Evolutionary conservation across 306 rosid genomes (phyloP).

Genomic region (Argentina anserina): DNA sequence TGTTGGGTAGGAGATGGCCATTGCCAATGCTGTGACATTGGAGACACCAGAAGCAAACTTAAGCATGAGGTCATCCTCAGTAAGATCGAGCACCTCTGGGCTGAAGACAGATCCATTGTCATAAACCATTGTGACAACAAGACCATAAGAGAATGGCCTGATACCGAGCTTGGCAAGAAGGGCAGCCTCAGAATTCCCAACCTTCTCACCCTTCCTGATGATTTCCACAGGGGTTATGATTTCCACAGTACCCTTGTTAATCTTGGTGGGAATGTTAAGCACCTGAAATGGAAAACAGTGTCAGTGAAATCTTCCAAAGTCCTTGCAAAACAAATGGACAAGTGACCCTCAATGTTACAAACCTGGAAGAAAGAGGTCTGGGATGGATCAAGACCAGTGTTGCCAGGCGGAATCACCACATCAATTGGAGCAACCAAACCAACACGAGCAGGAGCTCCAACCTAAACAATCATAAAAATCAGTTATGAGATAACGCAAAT

Average conservation of each 20-base stretch:
- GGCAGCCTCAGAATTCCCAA: constrained; percentile 93
- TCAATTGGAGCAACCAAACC: constrained; percentile 96
- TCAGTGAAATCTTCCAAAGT: background rate
- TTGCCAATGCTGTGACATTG: constrained; percentile 62
- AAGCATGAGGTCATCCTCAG: constrained; percentile 69
- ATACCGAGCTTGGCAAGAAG: constrained; percentile 88
- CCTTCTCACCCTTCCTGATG: constrained; percentile 91
- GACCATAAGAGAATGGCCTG: constrained; percentile 92
- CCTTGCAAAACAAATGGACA: background rate
- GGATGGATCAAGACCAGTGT: constrained; percentile 94
- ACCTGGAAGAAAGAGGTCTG: constrained; percentile 99
- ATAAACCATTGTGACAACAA: constrained; percentile 60
- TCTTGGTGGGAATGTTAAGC: constrained; percentile 80
- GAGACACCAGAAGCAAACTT: constrained; percentile 79
- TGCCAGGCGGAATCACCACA: constrained; percentile 88
- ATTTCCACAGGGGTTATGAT: constrained; percentile 95
- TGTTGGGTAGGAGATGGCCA: constrained; percentile 79
- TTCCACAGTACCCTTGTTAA: constrained; percentile 94
- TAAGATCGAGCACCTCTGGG: constrained; percentile 85
- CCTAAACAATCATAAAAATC: constrained; percentile 27
- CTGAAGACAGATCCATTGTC: constrained; percentile 78
- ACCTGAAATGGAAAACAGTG: constrained; percentile 37
- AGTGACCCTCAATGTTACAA: background rate
- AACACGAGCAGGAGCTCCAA: constrained; percentile 99
- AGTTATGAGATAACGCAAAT: background rate